A percentile compares a stretch with the other conserved stretches of the same genome.
Evolutionary conservation across 2,329 filamentous ascomycete species (phyloP).

Genomic region (Colletotrichum sp.): DNA sequence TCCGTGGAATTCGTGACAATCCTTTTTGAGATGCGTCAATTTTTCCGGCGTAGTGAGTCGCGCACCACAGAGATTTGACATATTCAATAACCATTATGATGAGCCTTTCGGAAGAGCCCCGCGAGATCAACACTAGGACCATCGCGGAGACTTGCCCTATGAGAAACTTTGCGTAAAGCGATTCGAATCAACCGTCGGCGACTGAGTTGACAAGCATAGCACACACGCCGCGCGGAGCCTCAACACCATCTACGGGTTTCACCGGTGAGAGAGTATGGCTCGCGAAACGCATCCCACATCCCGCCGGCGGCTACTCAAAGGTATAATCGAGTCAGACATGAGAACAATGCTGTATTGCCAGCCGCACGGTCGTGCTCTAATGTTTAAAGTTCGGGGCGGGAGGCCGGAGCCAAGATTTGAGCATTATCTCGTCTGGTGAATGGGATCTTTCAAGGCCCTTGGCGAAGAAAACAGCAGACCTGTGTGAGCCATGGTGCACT

Average conservation of each 20-base stretch:
- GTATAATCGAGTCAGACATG: background rate
- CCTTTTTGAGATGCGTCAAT: background rate
- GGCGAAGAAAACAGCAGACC: background rate
- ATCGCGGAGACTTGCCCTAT: background rate
- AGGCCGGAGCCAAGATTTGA: background rate
- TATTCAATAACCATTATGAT: background rate
- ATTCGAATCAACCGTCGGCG: background rate
- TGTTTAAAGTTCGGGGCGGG: background rate
- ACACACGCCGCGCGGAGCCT: background rate
- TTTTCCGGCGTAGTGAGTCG: background rate
- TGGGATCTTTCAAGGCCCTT: background rate
- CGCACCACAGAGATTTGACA: background rate
- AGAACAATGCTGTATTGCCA: background rate
- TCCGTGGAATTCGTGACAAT: background rate
- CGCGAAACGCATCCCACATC: background rate
- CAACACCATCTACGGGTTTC: background rate
- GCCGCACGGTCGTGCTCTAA: background rate
- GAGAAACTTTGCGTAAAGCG: background rate
- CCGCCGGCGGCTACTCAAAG: background rate
- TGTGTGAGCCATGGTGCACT: background rate
- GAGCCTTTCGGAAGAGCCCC: background rate
- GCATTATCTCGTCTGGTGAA: background rate
- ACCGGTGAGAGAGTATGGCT: background rate
- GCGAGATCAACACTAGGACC: background rate
- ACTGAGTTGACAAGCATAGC: background rate